Base-by-base conservation (phyloP, 2,329 filamentous ascomycete genomes). In the Endoconidiophora polonica region DNA sequence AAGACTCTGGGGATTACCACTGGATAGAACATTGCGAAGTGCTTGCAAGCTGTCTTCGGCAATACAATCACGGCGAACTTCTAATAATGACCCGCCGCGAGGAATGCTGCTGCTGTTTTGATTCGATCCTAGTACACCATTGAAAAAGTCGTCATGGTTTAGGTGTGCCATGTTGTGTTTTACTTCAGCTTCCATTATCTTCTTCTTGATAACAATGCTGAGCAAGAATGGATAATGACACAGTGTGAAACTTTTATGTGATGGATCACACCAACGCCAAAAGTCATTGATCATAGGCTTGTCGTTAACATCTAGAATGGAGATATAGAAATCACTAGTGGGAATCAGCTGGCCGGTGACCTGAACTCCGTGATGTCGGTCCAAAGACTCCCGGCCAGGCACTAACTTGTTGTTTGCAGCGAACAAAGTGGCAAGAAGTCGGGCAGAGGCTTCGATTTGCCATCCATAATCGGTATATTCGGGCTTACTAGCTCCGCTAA, bases 151-250 rank as follows among this genome's bases (percentile, higher is more conserved):
- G 60, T 94, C 85, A 46, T 87, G 74, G 7, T 87, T 87, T 62
- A 86, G 90, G 55, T 77, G 79, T 59, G 86, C 81, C 87, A 94
- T 94, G 63, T 94, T 86, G 5, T 87, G 76, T 55, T 81, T 77
- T 5, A 86, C 85, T 63, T 95, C 88, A 58, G 93, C 77, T 59
- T 94, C 86, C 58, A 94, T 70, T 44, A 94, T 90, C 56, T 82
- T 82, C 52, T 91, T 94, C 64, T 95, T 95, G 24, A 87, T 83
- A 69, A 86, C 88, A 56, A 95, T 87, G 54, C 86, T 94, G 39
- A 95, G 70, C 57, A 94, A 80, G 59, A 94, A 93, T 0, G 88
- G 86, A 58, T 93, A 94, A 60, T 94, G 86, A 60, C 87, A 94
- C 60, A 95, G 94, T 0, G 84, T 76, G 60, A 94, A 94, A 56